These are phyloP conservation scores for Sclerotinia borealis DNA, from an alignment of 2,329 filamentous ascomycete genomes.

Conservation along the genomic window DNA sequence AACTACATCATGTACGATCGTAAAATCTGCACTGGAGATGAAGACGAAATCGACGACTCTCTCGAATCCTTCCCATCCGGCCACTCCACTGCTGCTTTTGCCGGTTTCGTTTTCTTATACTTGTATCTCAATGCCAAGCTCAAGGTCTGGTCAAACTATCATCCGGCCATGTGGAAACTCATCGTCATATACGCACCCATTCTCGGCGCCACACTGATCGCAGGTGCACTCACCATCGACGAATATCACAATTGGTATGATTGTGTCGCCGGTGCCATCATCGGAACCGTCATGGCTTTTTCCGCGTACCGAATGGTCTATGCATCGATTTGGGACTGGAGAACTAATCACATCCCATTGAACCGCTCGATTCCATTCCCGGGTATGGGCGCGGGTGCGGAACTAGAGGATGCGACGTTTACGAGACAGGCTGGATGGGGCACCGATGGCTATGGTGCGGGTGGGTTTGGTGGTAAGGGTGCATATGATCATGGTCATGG, in stretches of 20 bases:
- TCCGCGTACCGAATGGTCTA: conserved; percentile 62
- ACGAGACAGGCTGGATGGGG: conserved; percentile 59
- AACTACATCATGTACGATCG: conserved; percentile 60
- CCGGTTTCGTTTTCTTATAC: conserved; percentile 63
- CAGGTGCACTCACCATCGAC: conserved; percentile 64
- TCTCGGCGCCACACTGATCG: conserved; percentile 62
- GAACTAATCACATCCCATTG: conserved; percentile 61
- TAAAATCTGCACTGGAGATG: conserved; percentile 63
- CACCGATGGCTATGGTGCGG: background rate
- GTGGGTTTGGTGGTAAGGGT: background rate
- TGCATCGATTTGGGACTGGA: conserved; percentile 62
- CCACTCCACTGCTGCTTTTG: conserved; percentile 68
- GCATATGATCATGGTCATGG: background rate
- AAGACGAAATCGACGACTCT: conserved; percentile 58
- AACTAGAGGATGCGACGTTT: conserved; percentile 49
- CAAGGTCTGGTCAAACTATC: conserved; percentile 68
- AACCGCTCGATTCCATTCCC: conserved; percentile 49
- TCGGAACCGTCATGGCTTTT: conserved; percentile 61
- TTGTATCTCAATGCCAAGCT: conserved; percentile 75
- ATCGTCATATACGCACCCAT: conserved; percentile 58
- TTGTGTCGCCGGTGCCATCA: conserved; percentile 57
- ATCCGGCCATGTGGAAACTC: conserved; percentile 69
- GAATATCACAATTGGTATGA: conserved; percentile 75
- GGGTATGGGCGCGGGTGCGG: conserved; percentile 34
- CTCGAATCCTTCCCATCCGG: conserved; percentile 69